A percentile compares a stretch with the other conserved stretches of the same genome.
phyloP scores from a whole-genome alignment of 73 alveolate species.

The Symbiodinium natans region DNA sequence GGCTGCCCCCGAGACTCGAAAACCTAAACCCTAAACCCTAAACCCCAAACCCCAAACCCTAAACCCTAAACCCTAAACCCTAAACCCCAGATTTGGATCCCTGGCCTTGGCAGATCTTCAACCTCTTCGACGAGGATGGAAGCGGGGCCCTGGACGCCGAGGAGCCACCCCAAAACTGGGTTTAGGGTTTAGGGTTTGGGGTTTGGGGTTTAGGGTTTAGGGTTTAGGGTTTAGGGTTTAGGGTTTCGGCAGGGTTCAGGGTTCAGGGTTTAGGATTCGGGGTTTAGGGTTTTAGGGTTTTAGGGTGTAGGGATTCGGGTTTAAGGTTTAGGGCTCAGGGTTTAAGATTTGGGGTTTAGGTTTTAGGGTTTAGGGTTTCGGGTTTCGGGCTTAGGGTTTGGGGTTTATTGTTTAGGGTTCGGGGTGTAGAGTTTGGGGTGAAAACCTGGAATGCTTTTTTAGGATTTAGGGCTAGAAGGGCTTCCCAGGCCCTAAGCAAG shows the following conservation, averaged over 20 bases:
- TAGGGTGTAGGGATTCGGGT: background rate
- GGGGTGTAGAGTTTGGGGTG: too few species aligned
- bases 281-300: background rate
- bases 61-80: background rate
- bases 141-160: constrained; percentile 59
- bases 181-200: background rate
- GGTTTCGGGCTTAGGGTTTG: background rate
- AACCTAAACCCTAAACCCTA: too few species aligned
- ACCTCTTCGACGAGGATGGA: constrained; percentile 67
- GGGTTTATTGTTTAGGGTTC: background rate
- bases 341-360: too few species aligned
- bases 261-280: background rate
- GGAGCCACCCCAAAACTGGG: background rate
- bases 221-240: background rate
- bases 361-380: too few species aligned
- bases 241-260: background rate
- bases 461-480: too few species aligned
- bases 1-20: too few species aligned
- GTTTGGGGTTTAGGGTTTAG: background rate
- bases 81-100: too few species aligned
- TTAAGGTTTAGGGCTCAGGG: too few species aligned
- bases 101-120: constrained; percentile 10
- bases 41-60: background rate
- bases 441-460: too few species aligned
- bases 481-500: too few species aligned